Base-by-base conservation (phyloP, 208 protist species). In the Trypanosoma vivax region DNA sequence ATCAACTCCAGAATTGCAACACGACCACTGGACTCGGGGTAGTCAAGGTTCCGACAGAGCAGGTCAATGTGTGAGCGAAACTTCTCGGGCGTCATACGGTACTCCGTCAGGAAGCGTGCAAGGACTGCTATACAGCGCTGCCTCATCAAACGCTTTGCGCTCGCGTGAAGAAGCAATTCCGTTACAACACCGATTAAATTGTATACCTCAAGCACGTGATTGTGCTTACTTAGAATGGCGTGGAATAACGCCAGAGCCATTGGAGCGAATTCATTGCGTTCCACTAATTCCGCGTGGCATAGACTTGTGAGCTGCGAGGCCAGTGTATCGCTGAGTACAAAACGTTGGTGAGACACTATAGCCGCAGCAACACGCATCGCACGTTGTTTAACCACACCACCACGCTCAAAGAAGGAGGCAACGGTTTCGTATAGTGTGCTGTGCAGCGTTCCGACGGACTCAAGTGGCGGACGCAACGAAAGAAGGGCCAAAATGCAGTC, bases 71-170 rank as follows among this genome's bases (percentile, higher is more conserved):
- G 89, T 0, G 83, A 92, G 49, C 75, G 72, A 50, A 94, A 91
- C 70, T 94, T 94, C 33, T 82, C 69, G 13, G 75, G 77, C 7
- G 89, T 96, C 52, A 96, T 76, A 30, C 76, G 72, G 64, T 89
- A 96, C 70, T 96, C 86, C n/a, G 86, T 91, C 16, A 96, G 63
- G 68, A 96, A 96, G 52, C 84, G 78, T 5, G 76, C 73, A 14
- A 96, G 41, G 19, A 88, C 74, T 30, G 79, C 50, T 28, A 90
- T 73, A 60, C 83, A 92, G 33, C 76, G 84, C 18, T 74, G 68
- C 14, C 80, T 70, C 38, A 96, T 76, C 10, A 86, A 60, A 24
- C 58, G 57, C 28, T 83, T 87, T 18, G 67, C 67, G 31, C 76
- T 58, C 42, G 75, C 65, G 56, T 96, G 89, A 54, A 96, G 65